Evolutionary conservation across 257 asterid genomes (phyloP), one percentile per base, ranked within the genome.

Genomic region (Solanum appendiculatum): DNA sequence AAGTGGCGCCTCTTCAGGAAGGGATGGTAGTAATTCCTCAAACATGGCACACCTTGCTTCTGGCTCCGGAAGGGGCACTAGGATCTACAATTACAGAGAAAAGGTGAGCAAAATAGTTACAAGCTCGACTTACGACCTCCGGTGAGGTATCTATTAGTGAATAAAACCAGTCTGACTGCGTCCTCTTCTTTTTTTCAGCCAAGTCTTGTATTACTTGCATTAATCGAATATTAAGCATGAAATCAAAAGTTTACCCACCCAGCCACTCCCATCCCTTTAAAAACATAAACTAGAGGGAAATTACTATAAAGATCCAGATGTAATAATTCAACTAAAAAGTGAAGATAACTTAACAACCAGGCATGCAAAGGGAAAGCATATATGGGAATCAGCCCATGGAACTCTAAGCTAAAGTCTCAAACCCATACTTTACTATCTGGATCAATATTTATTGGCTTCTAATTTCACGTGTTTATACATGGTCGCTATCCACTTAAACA

Each of bases 31-130:
- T 69, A 97, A 88, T 83, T 94, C 98, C 90, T 93, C 96, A 90
- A 95, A 93, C 99, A 97, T 97, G 80, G 92, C 96, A 92, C 92
- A 90, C 90, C 99, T 94, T 68, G 99, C 99, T 90, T 94, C 98
- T 54, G 96, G 92, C 90, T 95, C 98, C 13, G 99, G 99, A 86
- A 97, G 98, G 51, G 99, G 98, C 44, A 97, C 99, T 54, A 97
- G 98, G 89, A 97, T 97, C 99, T 95, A 86, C 25, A 33, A 89
- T 83, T 82, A 91, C 82, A 86, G 42, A 44, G 10, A 80, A 31
- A 80, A 80, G 60, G 40, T 48, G 84, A 46, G 54, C n/a, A 31
- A 25, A 80, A 80, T 80, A 80, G 40, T 80, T 44, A 44, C 84
- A 42, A 44, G 27, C 64, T 42, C 7, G 64, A 78, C 25, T 27